A percentile compares a stretch with the other conserved stretches of the same genome.
Conservation (phyloP, 345 rosid genomes). For the Toxicodendron radicans region DNA sequence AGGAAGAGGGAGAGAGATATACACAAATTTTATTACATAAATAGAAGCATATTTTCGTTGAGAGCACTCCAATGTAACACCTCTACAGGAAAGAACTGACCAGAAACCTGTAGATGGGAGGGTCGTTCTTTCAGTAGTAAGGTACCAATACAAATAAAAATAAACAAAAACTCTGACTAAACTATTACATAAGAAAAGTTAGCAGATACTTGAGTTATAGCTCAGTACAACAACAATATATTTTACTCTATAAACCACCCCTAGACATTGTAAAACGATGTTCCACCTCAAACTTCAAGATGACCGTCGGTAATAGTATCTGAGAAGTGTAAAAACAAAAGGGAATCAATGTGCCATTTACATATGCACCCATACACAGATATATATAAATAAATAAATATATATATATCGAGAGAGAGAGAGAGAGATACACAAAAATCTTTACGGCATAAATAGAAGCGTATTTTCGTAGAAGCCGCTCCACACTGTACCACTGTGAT, state of each 20-base stretch:
- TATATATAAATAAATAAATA: too few relatives aligned
- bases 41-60: conserved; percentile 75
- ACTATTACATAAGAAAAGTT: neutral
- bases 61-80: conserved; percentile 53
- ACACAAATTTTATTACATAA: conserved; percentile 64
- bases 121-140: too few relatives aligned
- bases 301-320: conserved; percentile 66
- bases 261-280: neutral
- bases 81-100: too few relatives aligned
- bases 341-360: neutral
- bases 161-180: too few relatives aligned
- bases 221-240: neutral
- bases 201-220: neutral
- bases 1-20: conserved; percentile 36
- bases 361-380: neutral
- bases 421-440: conserved; percentile 63
- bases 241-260: neutral
- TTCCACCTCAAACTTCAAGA: conserved; percentile 21
- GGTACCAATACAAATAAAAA: too few relatives aligned
- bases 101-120: too few relatives aligned
- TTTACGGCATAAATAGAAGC: conserved; percentile 60
- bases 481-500: conserved; percentile 82
- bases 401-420: neutral
- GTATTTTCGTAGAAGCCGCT: conserved; percentile 84
- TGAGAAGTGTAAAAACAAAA: conserved; percentile 24